A percentile compares a stretch with the other conserved stretches of the same genome.
Evolutionary conservation across 2,329 filamentous ascomycete species (phyloP).

Genomic region (Samsoniella hepiali): DNA sequence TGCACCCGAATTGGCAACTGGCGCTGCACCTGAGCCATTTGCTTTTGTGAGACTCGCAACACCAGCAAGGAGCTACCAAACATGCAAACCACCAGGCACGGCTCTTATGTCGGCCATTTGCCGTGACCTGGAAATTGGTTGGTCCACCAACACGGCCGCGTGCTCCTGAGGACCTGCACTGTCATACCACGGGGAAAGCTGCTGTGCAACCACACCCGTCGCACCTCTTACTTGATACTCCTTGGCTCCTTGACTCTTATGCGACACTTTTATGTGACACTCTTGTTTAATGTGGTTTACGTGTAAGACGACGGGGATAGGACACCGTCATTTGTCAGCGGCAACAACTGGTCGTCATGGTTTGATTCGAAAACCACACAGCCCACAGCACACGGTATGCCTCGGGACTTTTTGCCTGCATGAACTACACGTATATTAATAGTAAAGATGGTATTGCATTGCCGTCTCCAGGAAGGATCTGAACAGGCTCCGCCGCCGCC

Average conservation of each 20-base stretch:
- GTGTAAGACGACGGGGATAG: neutral
- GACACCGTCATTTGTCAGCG: no score
- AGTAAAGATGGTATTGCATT: neutral
- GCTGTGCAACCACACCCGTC: conserved; percentile 2
- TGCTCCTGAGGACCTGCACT: neutral
- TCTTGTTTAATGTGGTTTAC: neutral
- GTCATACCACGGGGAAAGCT: neutral
- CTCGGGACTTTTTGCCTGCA: conserved; percentile 1
- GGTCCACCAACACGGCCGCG: neutral
- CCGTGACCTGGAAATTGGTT: neutral
- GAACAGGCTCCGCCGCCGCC: neutral
- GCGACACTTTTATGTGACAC: neutral
- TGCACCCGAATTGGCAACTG: neutral
- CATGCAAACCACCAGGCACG: neutral
- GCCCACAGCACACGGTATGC: neutral
- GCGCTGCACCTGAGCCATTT: neutral
- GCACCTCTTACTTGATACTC: no score
- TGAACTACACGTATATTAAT: conserved; percentile 4
- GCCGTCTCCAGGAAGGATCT: neutral
- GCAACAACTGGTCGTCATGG: neutral
- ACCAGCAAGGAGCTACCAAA: neutral
- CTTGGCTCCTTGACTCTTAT: neutral
- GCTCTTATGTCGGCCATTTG: neutral
- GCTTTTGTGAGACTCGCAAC: neutral
- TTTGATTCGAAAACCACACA: neutral